Evolutionary conservation across 352 stramenopile genomes (phyloP).

Genomic region (Globisporangium alternatum): DNA sequence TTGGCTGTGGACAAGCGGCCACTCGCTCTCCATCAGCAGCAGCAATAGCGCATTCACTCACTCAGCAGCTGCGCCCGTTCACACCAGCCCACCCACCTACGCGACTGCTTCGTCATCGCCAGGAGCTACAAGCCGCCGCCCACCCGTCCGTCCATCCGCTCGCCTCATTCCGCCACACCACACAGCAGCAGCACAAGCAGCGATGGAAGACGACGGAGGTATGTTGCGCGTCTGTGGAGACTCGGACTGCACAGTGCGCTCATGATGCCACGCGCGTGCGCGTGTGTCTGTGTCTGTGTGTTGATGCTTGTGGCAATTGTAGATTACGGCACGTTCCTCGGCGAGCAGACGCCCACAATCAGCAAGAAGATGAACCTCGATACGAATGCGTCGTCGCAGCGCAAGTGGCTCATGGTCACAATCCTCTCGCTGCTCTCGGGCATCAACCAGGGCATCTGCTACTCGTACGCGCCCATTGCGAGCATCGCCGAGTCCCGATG

Average conservation of each 20-base stretch:
- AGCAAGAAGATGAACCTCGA: not conserved
- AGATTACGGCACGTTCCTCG: conserved; percentile 8
- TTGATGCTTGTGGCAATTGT: not conserved
- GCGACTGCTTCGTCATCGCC: too few species aligned
- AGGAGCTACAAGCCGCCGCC: too few species aligned
- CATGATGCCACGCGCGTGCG: not conserved
- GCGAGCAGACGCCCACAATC: not conserved
- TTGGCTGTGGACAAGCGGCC: too few species aligned
- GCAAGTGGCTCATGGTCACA: conserved; percentile 72
- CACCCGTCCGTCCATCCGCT: not conserved
- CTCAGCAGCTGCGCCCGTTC: too few species aligned
- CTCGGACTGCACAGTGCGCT: not conserved
- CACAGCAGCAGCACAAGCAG: not conserved
- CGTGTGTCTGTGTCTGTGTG: not conserved
- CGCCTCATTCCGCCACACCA: not conserved
- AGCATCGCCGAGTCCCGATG: conserved; percentile 59
- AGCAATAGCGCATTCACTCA: too few species aligned
- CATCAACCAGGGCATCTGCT: conserved; percentile 75
- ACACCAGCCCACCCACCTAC: too few species aligned
- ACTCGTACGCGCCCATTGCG: conserved; percentile 74
- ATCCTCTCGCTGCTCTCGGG: conserved; percentile 61
- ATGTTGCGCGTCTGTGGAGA: not conserved
- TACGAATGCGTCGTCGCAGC: conserved; percentile 6
- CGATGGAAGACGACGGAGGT: conserved; percentile 1
- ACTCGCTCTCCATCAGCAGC: too few species aligned